Base-by-base conservation (phyloP, 768 basidiomycete genomes). In the Podaxis sp. region DNA sequence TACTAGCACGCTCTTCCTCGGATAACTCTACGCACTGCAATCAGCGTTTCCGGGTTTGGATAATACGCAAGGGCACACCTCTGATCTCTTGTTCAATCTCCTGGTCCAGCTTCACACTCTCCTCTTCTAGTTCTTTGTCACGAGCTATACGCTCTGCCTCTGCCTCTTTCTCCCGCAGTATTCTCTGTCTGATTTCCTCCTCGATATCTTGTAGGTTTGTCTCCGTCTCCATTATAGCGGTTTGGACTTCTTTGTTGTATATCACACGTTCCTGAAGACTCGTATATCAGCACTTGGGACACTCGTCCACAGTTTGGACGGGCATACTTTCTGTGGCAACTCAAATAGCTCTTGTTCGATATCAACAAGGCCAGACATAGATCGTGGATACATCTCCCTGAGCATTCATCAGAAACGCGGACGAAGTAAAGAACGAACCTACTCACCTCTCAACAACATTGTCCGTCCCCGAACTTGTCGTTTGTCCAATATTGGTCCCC, bases 331-430 rank as follows among this genome's bases (percentile, higher is more conserved):
- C 69, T 90, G 87, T 2, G 95, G 95, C 11, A 95, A 77, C 68
- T 96, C 95, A 67, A 93, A 96, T 4, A 97, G 77, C 70, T 97
- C 95, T 69, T 93, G 88, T 66, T 95, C 91, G 17, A 92, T 82
- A 66, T 96, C 93, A 55, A 96, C 84, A n/a, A 95, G 81, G 70
- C 93, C 92, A n/a, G 84, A 84, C 48, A 87, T 78, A 33, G 83
- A 80, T 48, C 90, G 82, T 11, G 88, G 87, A 4, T 83, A 86
- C 69, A 91, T 78, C 50, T 78, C 78, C 62, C 89, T 91, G 65
- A 2, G 37, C 49, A 28, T 28, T 30, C 49, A 50, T 33, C 33
- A 24, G 40, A 66, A 59, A 10, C 38, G 44, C 40, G 52, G 22
- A 17, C 33, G 37, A 40, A 17, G 8, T 15, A 46, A n/a, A 44